Conservation (phyloP, 257 asterid genomes). For the Solanum sitiens region DNA sequence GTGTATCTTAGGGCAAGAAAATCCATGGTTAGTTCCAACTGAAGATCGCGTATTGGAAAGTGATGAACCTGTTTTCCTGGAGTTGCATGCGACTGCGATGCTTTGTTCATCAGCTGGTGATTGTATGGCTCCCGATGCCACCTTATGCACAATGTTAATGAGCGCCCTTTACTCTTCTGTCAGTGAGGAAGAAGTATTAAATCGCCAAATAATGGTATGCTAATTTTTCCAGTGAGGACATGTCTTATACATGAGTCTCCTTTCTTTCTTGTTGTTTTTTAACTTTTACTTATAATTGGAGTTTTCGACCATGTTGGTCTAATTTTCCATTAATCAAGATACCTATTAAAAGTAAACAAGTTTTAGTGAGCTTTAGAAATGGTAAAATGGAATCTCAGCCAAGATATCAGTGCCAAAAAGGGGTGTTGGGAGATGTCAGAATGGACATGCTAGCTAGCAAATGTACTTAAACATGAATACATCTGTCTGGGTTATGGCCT, state of each 20-base stretch:
- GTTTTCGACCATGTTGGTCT: neutral
- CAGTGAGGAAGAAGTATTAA: conserved; percentile 67
- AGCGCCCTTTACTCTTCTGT: conserved; percentile 85
- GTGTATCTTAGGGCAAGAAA: conserved; percentile 40
- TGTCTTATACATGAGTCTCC: neutral
- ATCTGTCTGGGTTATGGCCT: neutral
- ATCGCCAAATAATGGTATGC: conserved; percentile 72
- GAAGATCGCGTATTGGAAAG: conserved; percentile 61
- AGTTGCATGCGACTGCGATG: conserved; percentile 81
- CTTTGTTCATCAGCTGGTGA: conserved; percentile 83
- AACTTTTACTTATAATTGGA: neutral
- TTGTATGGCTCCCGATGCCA: conserved; percentile 79
- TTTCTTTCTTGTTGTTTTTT: neutral
- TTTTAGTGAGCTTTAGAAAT: neutral
- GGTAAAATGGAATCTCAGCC: neutral
- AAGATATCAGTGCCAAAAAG: neutral
- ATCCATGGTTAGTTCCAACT: conserved; percentile 76
- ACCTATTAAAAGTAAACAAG: neutral
- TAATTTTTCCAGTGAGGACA: neutral
- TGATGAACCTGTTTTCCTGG: conserved; percentile 55
- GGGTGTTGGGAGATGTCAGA: neutral
- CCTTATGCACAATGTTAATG: conserved; percentile 66
- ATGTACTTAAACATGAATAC: neutral
- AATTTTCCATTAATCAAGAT: neutral
- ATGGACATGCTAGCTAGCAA: neutral